phyloP scores from a whole-genome alignment of 2,329 filamentous ascomycete genomes.

The Thielaviopsis punctulata region DNA sequence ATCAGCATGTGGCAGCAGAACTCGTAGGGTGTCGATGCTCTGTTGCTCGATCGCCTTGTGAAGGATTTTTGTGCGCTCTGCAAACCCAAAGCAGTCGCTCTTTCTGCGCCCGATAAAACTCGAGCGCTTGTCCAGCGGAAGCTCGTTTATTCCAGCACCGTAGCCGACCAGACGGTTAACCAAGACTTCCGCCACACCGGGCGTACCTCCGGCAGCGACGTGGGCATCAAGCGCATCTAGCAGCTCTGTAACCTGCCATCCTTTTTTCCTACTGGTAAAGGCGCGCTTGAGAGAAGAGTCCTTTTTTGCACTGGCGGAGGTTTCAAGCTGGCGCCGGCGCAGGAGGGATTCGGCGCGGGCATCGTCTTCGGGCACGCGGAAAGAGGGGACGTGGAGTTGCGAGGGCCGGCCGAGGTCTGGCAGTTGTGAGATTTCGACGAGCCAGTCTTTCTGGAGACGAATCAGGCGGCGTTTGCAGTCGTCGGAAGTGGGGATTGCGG shows the following conservation, averaged over 20 bases:
- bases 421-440: constrained; percentile 25
- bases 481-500: not conserved
- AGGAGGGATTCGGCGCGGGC: constrained; percentile 36
- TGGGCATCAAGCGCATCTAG: constrained; percentile 33
- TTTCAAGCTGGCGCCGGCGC: constrained; percentile 24
- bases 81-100: constrained; percentile 29
- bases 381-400: constrained; percentile 23
- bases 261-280: constrained; percentile 31
- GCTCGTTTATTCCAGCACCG: constrained; percentile 33
- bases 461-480: constrained; percentile 30
- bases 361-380: constrained; percentile 32
- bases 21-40: constrained; percentile 34
- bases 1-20: constrained; percentile 37
- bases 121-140: constrained; percentile 25
- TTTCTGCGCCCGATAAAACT: constrained; percentile 30
- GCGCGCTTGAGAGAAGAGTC: constrained; percentile 20
- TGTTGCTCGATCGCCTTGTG: constrained; percentile 32
- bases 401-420: constrained; percentile 15
- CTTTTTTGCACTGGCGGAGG: not conserved
- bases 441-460: constrained; percentile 33
- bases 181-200: constrained; percentile 39
- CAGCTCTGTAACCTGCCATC: constrained; percentile 35
- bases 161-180: constrained; percentile 30
- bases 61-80: constrained; percentile 32
- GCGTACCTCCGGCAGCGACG: constrained; percentile 30